Conservation (phyloP, 148 eudicot genomes). For the Silene uniflora region DNA sequence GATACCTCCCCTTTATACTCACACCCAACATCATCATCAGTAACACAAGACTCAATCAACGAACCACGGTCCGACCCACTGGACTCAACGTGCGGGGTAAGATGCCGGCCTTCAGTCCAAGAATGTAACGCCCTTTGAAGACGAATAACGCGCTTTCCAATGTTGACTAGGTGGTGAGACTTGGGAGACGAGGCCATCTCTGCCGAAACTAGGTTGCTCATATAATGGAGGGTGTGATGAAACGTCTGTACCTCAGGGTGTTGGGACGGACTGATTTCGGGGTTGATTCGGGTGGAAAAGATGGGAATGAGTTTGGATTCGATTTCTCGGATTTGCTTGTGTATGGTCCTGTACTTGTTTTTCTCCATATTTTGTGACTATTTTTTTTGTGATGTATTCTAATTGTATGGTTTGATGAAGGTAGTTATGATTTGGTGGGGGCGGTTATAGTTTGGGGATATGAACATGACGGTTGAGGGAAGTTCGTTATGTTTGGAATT, state of each 20-base stretch:
- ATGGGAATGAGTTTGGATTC: conserved; percentile 20
- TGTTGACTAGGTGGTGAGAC: background rate
- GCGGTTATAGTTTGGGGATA: background rate
- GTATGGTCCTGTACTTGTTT: background rate
- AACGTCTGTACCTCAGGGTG: background rate
- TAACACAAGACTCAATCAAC: conserved; percentile 1
- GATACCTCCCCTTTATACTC: background rate
- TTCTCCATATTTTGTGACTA: background rate
- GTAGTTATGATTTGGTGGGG: background rate
- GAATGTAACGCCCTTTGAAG: conserved; percentile 10
- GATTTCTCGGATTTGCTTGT: conserved; percentile 3
- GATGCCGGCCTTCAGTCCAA: conserved; percentile 11
- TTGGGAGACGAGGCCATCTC: conserved; percentile 4
- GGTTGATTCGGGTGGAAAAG: background rate
- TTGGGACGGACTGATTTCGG: background rate
- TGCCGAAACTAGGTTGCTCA: background rate
- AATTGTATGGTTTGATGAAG: background rate
- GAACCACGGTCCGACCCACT: conserved; percentile 4
- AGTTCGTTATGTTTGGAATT: background rate
- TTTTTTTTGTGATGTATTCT: background rate
- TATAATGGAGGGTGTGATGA: background rate
- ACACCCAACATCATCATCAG: conserved; percentile 8
- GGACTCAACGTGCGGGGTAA: background rate
- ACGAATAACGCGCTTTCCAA: background rate
- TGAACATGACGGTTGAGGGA: conserved; percentile 24